Evolutionary conservation across 305 asterid species (phyloP), one percentile per base, ranked within the genome.

Genomic region (Fraxinus albicans): DNA sequence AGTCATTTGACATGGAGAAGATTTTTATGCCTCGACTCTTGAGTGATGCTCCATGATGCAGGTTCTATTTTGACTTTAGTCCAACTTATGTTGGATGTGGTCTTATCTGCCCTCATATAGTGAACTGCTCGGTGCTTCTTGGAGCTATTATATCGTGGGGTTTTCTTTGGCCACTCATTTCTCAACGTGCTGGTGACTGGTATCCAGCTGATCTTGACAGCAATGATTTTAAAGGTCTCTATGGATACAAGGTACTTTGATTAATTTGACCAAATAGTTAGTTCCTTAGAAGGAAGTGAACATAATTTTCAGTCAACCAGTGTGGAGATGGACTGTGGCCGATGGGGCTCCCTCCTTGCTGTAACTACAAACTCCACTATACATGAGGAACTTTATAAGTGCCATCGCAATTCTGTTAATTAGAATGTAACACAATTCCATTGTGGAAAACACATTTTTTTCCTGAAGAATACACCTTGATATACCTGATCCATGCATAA

Each of bases 61-160:
- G 98, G 89, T 96, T 96, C 90, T 96, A 93, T 86, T 96, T 96
- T 87, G 99, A 96, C 90, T 96, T 96, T 77, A 93, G 98, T 87
- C 96, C 97, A 63, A 96, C 99, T 50, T 96, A 94, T 86, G 90
- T 96, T 86, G 99, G 99, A 55, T 94, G 98, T 88, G 99, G 98
- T 73, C 93, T 96, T 81, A 96, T 94, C 86, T 94, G 99, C 88
- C 97, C 99, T 81, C 99, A 96, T 85, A 86, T 96, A 83, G 98
- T 94, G 88, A 96, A 96, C 86, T 92, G 98, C 78, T 96, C 98
- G 0, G 95, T 93, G 85, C 99, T 94, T 80, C 83, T 96, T 80
- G 99, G 99, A 90, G 97, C 98, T 69, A 93, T 96, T 83, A 85
- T 93, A 88, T 94, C 99, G 19, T 96, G 98, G 98, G 98, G 99